Evolutionary conservation across 768 basidiomycete genomes (phyloP).

Genomic region (Termitomyces sp.): DNA sequence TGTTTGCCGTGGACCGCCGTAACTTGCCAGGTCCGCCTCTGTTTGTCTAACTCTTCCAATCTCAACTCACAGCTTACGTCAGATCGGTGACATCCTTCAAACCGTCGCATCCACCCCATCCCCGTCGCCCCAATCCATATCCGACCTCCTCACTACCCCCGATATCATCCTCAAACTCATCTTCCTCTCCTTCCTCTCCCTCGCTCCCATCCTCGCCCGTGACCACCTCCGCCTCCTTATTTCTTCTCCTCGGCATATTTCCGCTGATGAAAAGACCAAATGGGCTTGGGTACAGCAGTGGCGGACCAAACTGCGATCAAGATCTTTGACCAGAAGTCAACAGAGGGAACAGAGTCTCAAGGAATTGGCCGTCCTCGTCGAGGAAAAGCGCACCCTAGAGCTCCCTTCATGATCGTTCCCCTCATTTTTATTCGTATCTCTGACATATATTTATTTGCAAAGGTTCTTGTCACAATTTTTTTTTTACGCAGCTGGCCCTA

Average conservation of each 20-base stretch:
- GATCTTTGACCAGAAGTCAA: slow-evolving; percentile 45
- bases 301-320: slow-evolving; percentile 53
- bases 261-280: slow-evolving; percentile 23
- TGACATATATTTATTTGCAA: slow-evolving; percentile 15
- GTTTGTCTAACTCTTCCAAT: slow-evolving; percentile 13
- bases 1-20: slow-evolving; percentile 88
- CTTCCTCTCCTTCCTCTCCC: slow-evolving; percentile 75
- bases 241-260: slow-evolving; percentile 15
- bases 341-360: slow-evolving; percentile 37
- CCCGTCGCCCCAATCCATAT: slow-evolving; percentile 71
- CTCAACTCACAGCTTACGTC: slow-evolving; percentile 16
- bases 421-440: slow-evolving; percentile 1
- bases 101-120: slow-evolving; percentile 71
- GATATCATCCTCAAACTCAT: slow-evolving; percentile 79
- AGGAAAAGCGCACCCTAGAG: slow-evolving; percentile 48
- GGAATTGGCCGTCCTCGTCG: slow-evolving; percentile 44
- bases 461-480: slow-evolving; percentile 8
- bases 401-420: slow-evolving; percentile 26
- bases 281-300: slow-evolving; percentile 70
- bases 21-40: slow-evolving; percentile 68
- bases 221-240: slow-evolving; percentile 59
- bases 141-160: slow-evolving; percentile 79
- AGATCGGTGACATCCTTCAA: slow-evolving; percentile 87
- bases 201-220: slow-evolving; percentile 81
- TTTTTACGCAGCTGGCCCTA: slow-evolving; percentile 6